Conservation (phyloP, 805 yeast genomes). For the Starmera pachycereana region DNA sequence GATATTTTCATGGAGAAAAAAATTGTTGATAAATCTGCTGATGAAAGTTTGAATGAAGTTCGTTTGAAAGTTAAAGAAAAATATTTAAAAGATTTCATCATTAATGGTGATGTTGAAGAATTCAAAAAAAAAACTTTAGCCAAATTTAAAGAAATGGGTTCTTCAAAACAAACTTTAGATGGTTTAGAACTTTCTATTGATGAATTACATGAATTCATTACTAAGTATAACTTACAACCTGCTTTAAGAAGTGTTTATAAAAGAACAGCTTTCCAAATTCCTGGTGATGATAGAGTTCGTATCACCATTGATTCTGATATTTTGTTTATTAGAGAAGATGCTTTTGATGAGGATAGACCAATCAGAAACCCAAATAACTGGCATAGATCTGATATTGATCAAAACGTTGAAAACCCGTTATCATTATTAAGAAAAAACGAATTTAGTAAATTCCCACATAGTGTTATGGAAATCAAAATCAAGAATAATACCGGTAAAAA, state of each 20-base stretch:
- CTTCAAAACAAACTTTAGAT: slow-evolving; percentile 40
- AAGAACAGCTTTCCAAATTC: slow-evolving; percentile 94
- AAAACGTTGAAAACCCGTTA: slow-evolving; percentile 57
- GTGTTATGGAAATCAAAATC: slow-evolving; percentile 81
- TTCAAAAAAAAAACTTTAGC: slow-evolving; percentile 41
- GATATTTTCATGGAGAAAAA: slow-evolving; percentile 78
- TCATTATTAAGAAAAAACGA: slow-evolving; percentile 79
- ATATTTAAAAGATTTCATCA: slow-evolving; percentile 63
- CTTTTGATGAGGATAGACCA: slow-evolving; percentile 76
- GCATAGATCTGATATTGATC: slow-evolving; percentile 91
- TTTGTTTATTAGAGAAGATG: slow-evolving; percentile 79
- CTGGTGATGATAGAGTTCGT: slow-evolving; percentile 91
- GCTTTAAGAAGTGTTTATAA: slow-evolving; percentile 78
- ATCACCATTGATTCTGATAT: slow-evolving; percentile 86
- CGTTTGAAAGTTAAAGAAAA: slow-evolving; percentile 71
- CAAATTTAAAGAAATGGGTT: slow-evolving; percentile 55
- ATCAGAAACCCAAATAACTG: slow-evolving; percentile 81
- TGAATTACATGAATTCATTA: slow-evolving; percentile 52
- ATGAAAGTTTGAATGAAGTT: slow-evolving; percentile 48
- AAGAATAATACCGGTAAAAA: slow-evolving; percentile 32
- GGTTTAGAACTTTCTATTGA: slow-evolving; percentile 44
- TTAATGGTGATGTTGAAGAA: slow-evolving; percentile 33
- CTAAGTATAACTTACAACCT: slow-evolving; percentile 66
- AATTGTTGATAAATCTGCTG: slow-evolving; percentile 43
- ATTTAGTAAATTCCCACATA: slow-evolving; percentile 69